Conservation (phyloP, 2,329 filamentous ascomycete species). For the Alternaria infectoria region DNA sequence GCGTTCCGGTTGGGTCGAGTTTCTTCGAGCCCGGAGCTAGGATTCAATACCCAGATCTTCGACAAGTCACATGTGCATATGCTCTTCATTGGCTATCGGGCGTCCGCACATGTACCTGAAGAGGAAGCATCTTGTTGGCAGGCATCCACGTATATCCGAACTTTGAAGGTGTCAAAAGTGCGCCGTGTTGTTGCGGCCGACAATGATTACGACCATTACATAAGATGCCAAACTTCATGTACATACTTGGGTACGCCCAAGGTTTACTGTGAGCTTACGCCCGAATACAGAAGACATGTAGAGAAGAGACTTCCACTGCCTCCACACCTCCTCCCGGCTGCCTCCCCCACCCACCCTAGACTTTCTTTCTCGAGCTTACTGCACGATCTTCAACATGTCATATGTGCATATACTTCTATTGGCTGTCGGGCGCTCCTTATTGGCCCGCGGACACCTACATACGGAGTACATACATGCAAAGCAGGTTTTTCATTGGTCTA, state of each 20-base stretch:
- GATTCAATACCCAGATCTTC: constrained; percentile 19
- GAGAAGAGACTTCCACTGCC: not conserved
- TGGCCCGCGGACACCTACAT: constrained; percentile 15
- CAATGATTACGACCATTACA: not conserved
- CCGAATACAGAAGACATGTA: not conserved
- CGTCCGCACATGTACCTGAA: constrained; percentile 5
- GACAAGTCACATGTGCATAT: constrained; percentile 24
- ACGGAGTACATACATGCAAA: constrained; percentile 7
- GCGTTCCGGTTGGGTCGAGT: constrained; percentile 26
- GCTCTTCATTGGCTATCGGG: constrained; percentile 23
- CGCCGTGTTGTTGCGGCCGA: not conserved
- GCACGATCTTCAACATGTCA: constrained; percentile 33
- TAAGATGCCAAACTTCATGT: not conserved
- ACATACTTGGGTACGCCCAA: not conserved
- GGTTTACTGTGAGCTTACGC: not conserved
- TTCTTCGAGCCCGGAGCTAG: constrained; percentile 6
- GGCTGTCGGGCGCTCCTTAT: constrained; percentile 14
- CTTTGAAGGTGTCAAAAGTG: not conserved
- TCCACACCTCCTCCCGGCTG: not conserved
- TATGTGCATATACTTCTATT: constrained; percentile 7
- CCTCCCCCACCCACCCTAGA: not conserved
- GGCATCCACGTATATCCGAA: constrained; percentile 16
- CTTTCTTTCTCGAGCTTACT: not conserved
- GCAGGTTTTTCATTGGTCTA: constrained; percentile 7
- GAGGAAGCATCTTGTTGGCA: constrained; percentile 9